A percentile compares a stretch with the other conserved stretches of the same genome.
Evolutionary conservation across 2,329 filamentous ascomycete species (phyloP).

Genomic region (Cladosporium cucumerinum): DNA sequence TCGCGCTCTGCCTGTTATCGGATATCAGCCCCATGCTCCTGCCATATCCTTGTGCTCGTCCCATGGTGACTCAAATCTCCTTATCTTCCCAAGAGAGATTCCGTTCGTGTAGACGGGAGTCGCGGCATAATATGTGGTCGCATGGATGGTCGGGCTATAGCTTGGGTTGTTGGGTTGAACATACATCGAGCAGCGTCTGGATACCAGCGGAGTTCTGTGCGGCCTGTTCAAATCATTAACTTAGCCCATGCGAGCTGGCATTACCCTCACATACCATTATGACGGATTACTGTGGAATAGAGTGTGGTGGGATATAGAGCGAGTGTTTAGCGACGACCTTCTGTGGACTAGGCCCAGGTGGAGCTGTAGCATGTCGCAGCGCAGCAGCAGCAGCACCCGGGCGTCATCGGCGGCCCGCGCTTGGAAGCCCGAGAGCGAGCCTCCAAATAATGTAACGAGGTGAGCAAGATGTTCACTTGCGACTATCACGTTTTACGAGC

Average conservation of each 20-base stretch:
- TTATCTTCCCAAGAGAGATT: background rate
- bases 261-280: slow-evolving; percentile 1
- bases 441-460: background rate
- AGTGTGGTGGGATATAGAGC: background rate
- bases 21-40: slow-evolving; percentile 35
- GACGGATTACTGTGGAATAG: background rate
- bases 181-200: slow-evolving; percentile 96
- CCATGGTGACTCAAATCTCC: background rate
- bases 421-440: background rate
- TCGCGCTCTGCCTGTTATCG: slow-evolving; percentile 81
- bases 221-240: slow-evolving; percentile 56
- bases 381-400: background rate
- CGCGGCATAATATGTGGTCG: background rate
- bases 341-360: background rate
- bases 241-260: background rate
- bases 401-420: slow-evolving; percentile 1
- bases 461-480: background rate
- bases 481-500: background rate
- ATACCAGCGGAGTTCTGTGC: slow-evolving; percentile 98
- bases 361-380: background rate
- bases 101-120: background rate
- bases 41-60: background rate
- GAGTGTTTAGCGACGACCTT: background rate
- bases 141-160: background rate
- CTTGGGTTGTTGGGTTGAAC: slow-evolving; percentile 32